Conservation (phyloP, 192 early-diverging fungal species). For the Rhizoclosmatium globosum region DNA sequence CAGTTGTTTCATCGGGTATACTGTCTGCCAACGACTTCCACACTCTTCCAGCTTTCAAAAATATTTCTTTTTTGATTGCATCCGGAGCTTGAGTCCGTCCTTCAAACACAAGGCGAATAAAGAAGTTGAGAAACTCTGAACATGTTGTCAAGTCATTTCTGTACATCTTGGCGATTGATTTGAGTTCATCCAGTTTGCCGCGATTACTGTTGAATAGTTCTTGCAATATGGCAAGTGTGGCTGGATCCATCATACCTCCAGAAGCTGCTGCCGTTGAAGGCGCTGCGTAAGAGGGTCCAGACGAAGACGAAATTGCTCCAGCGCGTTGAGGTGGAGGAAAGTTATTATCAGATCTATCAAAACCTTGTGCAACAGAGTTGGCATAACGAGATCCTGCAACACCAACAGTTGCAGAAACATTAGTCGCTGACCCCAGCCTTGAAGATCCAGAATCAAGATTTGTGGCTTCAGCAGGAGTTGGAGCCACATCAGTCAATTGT, state of each 20-base stretch:
- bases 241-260: conserved; percentile 40
- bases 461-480: conserved; percentile 29
- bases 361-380: not conserved
- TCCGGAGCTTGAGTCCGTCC: conserved; percentile 22
- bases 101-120: conserved; percentile 44
- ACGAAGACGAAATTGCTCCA: conserved; percentile 5
- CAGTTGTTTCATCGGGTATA: conserved; percentile 41
- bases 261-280: not conserved
- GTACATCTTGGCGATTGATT: conserved; percentile 48
- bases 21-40: conserved; percentile 58
- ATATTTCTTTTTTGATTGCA: conserved; percentile 38
- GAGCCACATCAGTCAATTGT: conserved; percentile 37
- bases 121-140: conserved; percentile 46
- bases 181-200: conserved; percentile 51
- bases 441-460: conserved; percentile 1
- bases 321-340: conserved; percentile 35
- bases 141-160: conserved; percentile 29
- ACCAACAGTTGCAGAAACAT: conserved; percentile 7
- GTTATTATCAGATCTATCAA: conserved; percentile 21
- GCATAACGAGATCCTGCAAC: conserved; percentile 21
- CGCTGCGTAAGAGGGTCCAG: not conserved
- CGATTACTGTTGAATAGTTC: conserved; percentile 48
- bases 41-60: conserved; percentile 45
- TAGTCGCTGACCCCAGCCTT: not conserved
- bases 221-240: conserved; percentile 39